Base-by-base conservation (phyloP, 371 early-diverging fungal species). In the Aphelidium insulamus region DNA sequence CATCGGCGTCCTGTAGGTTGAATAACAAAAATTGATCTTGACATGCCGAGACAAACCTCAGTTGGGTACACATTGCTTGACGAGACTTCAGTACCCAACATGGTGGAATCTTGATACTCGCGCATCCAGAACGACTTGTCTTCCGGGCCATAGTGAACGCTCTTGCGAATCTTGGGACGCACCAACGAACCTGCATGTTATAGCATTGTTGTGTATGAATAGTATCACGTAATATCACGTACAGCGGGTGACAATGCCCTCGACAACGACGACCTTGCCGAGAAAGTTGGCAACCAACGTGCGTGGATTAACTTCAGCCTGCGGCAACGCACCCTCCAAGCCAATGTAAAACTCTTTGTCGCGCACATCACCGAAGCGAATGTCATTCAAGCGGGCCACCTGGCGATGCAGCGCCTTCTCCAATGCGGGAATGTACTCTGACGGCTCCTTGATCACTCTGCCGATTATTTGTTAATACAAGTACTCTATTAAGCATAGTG, bases 161-260 rank as follows among this genome's bases (percentile, higher is more conserved):
- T 82, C 37, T 69, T 69, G 22, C 74, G 56, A 0, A 99, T 75
- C 51, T 99, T 99, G 36, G 99, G 99, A 21, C 97, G 57, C 1
- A 98, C 95, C 32, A 94, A 62, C 18, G 95, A 92, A 48, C 75
- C 76, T 76, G 38, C 11, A 19, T 22, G 21, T 4, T 10, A 42
- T 22, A 8, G 3, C 4, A 22, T 10, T 16, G 19, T 19, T 10
- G 16, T 4, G 10, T 8, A 24, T 33, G 12, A 32, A 26, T 23
- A 14, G 4, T 5, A 21, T n/a, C 6, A 14, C 28, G 6, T 11
- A 21, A 35, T 14, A 7, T 22, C 21, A 50, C 57, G 40, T 59
- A 66, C 92, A 90, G 39, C 80, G 72, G 2, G 99, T 97, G 18
- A 99, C 94, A 43, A 99, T 99, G 30, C 98, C 99, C 55, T 98